A percentile compares a stretch with the other conserved stretches of the same genome.
Conservation (phyloP, 495 filamentous ascomycete genomes). For the Xylaria nigripes region DNA sequence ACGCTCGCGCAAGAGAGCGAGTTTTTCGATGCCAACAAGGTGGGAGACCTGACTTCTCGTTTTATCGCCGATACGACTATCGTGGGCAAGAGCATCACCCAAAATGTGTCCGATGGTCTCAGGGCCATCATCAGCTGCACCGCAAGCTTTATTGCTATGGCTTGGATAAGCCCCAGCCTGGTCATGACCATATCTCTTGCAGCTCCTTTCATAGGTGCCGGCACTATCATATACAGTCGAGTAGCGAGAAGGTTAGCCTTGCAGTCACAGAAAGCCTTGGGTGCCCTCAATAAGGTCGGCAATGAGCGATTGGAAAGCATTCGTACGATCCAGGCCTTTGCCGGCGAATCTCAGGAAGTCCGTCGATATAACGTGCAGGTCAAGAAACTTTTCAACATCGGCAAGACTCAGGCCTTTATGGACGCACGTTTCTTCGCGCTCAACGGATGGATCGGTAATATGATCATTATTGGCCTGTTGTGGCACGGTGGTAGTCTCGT, state of each 20-base stretch:
- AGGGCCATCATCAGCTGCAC: constrained; percentile 78
- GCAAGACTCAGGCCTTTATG: constrained; percentile 74
- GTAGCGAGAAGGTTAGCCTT: constrained; percentile 79
- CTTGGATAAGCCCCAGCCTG: constrained; percentile 83
- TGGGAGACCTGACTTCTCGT: constrained; percentile 90
- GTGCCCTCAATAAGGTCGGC: constrained; percentile 87
- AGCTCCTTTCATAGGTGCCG: constrained; percentile 86
- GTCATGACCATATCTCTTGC: constrained; percentile 78
- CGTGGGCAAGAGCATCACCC: constrained; percentile 95
- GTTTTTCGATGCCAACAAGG: constrained; percentile 96
- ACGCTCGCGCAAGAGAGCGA: constrained; percentile 94
- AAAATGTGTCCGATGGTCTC: constrained; percentile 91
- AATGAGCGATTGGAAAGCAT: constrained; percentile 95
- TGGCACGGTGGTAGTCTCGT: constrained; percentile 90
- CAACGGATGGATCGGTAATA: constrained; percentile 84
- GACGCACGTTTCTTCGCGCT: constrained; percentile 87
- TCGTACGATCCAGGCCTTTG: constrained; percentile 91
- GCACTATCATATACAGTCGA: constrained; percentile 84
- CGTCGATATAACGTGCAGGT: constrained; percentile 84
- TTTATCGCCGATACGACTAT: constrained; percentile 94
- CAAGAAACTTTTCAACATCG: constrained; percentile 82
- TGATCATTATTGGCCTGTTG: constrained; percentile 88
- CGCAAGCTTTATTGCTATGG: constrained; percentile 85
- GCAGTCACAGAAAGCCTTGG: constrained; percentile 85
- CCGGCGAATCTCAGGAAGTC: constrained; percentile 84